Conservation (phyloP, 768 basidiomycete genomes). For the Lanmaoa rubissima region DNA sequence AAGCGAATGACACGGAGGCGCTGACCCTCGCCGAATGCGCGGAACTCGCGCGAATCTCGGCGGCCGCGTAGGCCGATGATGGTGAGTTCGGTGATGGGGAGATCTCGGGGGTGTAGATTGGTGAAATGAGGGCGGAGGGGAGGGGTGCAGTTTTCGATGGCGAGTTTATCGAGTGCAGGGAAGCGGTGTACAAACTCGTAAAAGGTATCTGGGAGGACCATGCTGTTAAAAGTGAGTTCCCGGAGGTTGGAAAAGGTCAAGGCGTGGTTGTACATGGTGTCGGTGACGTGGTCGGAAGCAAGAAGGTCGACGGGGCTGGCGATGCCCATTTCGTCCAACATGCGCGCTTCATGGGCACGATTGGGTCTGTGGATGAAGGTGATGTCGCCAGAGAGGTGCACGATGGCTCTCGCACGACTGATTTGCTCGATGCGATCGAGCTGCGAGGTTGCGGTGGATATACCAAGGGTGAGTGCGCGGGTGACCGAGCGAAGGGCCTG, state of each 20-base stretch:
- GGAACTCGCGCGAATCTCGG: conserved; percentile 24
- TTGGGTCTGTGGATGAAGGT: conserved; percentile 12
- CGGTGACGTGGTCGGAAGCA: conserved; percentile 16
- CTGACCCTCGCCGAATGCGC: conserved; percentile 36
- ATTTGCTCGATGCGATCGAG: conserved; percentile 30
- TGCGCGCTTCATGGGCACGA: conserved; percentile 26
- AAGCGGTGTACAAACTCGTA: conserved; percentile 37
- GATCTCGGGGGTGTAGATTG: conserved; percentile 29
- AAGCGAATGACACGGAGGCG: conserved; percentile 42
- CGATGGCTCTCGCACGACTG: conserved; percentile 24
- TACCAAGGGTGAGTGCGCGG: conserved; percentile 26
- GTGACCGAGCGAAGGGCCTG: conserved; percentile 8
- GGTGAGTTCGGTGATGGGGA: conserved; percentile 44
- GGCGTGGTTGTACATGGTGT: conserved; percentile 20
- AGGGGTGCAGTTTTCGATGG: conserved; percentile 40
- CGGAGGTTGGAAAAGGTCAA: conserved; percentile 34
- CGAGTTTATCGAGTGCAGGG: conserved; percentile 37
- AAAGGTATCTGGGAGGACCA: conserved; percentile 37
- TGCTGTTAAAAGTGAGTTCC: conserved; percentile 37
- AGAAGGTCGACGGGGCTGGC: conserved; percentile 21
- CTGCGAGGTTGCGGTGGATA: conserved; percentile 21
- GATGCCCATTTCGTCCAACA: conserved; percentile 23
- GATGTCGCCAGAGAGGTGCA: conserved; percentile 19
- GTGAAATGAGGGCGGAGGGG: conserved; percentile 22
- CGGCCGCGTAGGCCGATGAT: conserved; percentile 37